A percentile compares a stretch with the other conserved stretches of the same genome.
Conservation (phyloP, 2,329 filamentous ascomycete species). For the Blastomyces gilchristii region DNA sequence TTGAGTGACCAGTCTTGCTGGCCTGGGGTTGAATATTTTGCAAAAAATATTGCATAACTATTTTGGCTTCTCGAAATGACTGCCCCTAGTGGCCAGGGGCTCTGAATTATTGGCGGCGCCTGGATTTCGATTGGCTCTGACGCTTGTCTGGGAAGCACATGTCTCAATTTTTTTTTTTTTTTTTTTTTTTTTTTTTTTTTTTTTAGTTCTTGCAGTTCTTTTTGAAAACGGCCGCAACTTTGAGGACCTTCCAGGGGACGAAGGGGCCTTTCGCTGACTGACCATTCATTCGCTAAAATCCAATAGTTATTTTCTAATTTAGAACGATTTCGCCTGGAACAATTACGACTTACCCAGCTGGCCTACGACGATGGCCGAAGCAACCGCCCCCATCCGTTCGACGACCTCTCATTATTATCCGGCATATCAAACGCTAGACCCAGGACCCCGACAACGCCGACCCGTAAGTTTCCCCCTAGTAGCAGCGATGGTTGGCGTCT, state of each 20-base stretch:
- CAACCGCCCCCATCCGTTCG: slow-evolving; percentile 14
- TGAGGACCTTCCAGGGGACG: neutral
- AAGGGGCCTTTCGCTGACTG: neutral
- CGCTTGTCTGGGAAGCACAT: neutral
- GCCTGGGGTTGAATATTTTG: neutral
- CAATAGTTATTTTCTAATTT: slow-evolving; percentile 33
- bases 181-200: neutral
- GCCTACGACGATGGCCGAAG: slow-evolving; percentile 19
- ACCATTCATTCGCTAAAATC: slow-evolving; percentile 15
- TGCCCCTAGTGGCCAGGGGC: neutral
- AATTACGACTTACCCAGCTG: slow-evolving; percentile 26
- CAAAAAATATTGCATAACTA: neutral
- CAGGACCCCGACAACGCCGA: neutral
- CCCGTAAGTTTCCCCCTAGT: neutral
- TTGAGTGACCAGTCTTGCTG: neutral
- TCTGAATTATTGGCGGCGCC: neutral
- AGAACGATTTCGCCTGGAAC: slow-evolving; percentile 27
- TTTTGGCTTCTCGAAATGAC: neutral
- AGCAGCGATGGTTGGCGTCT: neutral
- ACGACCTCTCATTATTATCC: neutral
- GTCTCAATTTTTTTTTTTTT: neutral
- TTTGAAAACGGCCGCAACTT: neutral
- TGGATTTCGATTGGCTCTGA: neutral
- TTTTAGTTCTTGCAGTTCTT: neutral
- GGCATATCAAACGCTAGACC: neutral